Conservation (phyloP, 2,329 filamentous ascomycete genomes). For the Mycosphaerella sp. region DNA sequence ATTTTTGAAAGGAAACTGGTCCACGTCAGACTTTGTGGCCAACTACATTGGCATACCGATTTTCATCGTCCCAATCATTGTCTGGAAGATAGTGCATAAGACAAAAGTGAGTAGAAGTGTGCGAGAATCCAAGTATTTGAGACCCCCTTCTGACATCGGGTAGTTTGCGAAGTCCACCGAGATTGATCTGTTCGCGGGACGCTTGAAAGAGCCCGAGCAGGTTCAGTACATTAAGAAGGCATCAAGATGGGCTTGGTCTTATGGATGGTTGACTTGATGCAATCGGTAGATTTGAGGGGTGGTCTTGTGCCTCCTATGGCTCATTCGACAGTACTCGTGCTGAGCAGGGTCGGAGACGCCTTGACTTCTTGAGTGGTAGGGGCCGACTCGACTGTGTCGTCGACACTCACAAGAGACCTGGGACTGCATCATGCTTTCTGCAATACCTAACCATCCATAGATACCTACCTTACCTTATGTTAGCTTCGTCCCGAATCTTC, state of each 20-base stretch:
- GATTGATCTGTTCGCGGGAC: background rate
- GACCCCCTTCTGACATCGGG: background rate
- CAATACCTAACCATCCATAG: no score
- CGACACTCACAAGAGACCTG: no score
- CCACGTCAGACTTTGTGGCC: slow-evolving; percentile 35
- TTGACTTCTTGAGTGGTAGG: no score
- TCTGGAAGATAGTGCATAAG: slow-evolving; percentile 3
- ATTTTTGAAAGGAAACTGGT: slow-evolving; percentile 24
- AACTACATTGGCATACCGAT: slow-evolving; percentile 39
- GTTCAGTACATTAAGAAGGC: background rate
- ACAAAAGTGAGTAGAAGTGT: background rate
- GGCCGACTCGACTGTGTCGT: no score
- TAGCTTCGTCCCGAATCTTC: no score
- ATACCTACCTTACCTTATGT: no score
- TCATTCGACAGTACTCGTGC: no score
- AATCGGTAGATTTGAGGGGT: background rate
- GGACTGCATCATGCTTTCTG: no score
- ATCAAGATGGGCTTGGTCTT: slow-evolving; percentile 2
- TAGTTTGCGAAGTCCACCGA: background rate
- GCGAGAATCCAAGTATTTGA: background rate
- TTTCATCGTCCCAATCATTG: slow-evolving; percentile 25
- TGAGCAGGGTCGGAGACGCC: no score
- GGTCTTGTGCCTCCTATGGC: no score
- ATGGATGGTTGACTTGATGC: background rate
- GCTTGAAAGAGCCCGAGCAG: background rate